These are phyloP conservation scores for Fusarium sp. DNA, from an alignment of 2,329 filamentous ascomycete species.

Conservation along the genomic window DNA sequence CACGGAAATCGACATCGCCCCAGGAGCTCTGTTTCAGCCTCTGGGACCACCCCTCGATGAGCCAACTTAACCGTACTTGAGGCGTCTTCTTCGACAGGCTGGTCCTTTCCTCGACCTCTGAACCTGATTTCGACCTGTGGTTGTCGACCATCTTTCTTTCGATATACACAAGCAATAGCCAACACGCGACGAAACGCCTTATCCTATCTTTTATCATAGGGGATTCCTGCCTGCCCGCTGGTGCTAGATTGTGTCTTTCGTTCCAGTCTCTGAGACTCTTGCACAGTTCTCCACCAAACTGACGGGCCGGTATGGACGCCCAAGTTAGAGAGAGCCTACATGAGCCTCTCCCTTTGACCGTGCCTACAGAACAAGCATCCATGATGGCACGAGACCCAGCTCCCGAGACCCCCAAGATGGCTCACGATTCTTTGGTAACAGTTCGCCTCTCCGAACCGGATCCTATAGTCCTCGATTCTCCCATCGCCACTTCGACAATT, in stretches of 20 bases:
- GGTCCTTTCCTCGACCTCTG: constrained; percentile 14
- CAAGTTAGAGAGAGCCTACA: constrained; percentile 39
- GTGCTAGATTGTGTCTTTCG: constrained; percentile 42
- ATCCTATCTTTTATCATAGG: constrained; percentile 28
- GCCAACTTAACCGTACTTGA: constrained; percentile 24
- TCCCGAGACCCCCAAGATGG: constrained; percentile 50
- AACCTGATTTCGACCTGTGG: constrained; percentile 4
- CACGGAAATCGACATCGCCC: constrained; percentile 24
- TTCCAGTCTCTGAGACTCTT: constrained; percentile 41
- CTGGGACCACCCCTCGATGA: constrained; percentile 37
- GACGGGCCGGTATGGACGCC: constrained; percentile 43
- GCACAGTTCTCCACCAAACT: constrained; percentile 22
- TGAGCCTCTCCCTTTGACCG: constrained; percentile 41
- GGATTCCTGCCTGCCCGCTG: constrained; percentile 26
- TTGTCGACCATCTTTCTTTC: constrained; percentile 6
- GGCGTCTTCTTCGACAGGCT: constrained; percentile 26
- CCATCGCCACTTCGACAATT: constrained; percentile 21
- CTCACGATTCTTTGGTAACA: constrained; percentile 79
- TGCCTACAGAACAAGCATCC: constrained; percentile 32
- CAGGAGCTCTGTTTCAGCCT: constrained; percentile 36
- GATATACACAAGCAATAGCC: constrained; percentile 8
- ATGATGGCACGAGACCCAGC: constrained; percentile 40
- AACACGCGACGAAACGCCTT: constrained; percentile 26
- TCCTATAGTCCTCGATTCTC: constrained; percentile 56
- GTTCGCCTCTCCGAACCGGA: constrained; percentile 75